Evolutionary conservation across 805 yeast genomes (phyloP).

Genomic region (Candida ficus): DNA sequence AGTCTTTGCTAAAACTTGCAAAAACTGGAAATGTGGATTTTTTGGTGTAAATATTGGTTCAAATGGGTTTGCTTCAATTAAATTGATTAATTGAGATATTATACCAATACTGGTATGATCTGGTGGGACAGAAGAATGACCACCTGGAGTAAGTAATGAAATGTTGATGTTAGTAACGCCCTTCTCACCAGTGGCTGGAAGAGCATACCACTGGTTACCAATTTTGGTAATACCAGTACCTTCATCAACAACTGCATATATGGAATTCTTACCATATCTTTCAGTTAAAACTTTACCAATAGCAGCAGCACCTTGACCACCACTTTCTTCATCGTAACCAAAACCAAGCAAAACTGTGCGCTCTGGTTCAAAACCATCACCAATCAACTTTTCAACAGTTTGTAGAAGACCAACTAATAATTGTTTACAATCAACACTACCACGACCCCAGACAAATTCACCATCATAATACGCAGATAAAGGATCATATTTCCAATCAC

Average conservation of each 20-base stretch:
- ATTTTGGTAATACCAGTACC: constrained; percentile 37
- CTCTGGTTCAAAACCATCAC: constrained; percentile 45
- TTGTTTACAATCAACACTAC: constrained; percentile 71
- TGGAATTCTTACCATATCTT: constrained; percentile 53
- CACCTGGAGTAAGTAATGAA: constrained; percentile 58
- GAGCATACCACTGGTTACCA: constrained; percentile 33
- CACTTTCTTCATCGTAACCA: constrained; percentile 75
- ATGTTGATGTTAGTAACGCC: constrained; percentile 52
- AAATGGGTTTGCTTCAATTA: too few relatives aligned
- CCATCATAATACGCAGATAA: constrained; percentile 67
- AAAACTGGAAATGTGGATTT: constrained; percentile 58
- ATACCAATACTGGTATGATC: constrained; percentile 78
- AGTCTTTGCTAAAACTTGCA: constrained; percentile 56
- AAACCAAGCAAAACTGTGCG: constrained; percentile 62
- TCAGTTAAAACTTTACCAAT: constrained; percentile 42
- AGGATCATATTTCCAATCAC: constrained; percentile 66
- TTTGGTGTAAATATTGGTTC: too few relatives aligned
- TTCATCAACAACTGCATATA: constrained; percentile 67
- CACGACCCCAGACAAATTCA: constrained; percentile 63
- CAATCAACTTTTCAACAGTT: constrained; percentile 49
- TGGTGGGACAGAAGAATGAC: constrained; percentile 76
- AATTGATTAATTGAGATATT: constrained; percentile 48
- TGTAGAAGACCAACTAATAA: constrained; percentile 61
- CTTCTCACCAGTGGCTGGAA: too few relatives aligned
- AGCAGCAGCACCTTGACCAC: constrained; percentile 36